Evolutionary conservation across 768 basidiomycete species (phyloP).

Genomic region (Hemileccinum impolitum): DNA sequence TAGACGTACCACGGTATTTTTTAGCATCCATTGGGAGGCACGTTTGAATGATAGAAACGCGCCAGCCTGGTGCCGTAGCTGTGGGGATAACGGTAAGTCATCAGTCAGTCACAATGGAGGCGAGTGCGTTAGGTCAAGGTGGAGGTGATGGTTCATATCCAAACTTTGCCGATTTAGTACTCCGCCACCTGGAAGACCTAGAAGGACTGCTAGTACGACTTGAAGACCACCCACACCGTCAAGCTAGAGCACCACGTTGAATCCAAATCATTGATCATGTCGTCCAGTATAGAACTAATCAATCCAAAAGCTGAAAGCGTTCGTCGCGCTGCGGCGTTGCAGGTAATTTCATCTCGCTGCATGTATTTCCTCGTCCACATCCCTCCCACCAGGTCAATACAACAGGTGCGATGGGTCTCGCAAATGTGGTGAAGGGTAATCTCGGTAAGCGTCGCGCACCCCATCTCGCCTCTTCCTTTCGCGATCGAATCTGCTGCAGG

Average conservation of each 20-base stretch:
- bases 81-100: slow-evolving; percentile 23
- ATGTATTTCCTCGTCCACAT: slow-evolving; percentile 20
- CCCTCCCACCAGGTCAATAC: slow-evolving; percentile 67
- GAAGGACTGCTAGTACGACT: slow-evolving; percentile 5
- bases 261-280: slow-evolving; percentile 40
- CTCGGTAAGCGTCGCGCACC: slow-evolving; percentile 58
- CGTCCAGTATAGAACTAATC: slow-evolving; percentile 88
- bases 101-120: slow-evolving; percentile 27
- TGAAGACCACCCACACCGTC: slow-evolving; percentile 12
- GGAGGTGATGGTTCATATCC: slow-evolving; percentile 31
- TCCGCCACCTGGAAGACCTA: slow-evolving; percentile 23
- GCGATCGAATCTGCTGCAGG: slow-evolving; percentile 48
- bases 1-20: slow-evolving; percentile 17
- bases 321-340: slow-evolving; percentile 82
- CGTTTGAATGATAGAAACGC: slow-evolving; percentile 30
- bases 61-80: slow-evolving; percentile 33
- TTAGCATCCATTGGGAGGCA: slow-evolving; percentile 19
- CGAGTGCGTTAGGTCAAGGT: slow-evolving; percentile 24
- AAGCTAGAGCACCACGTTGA: slow-evolving; percentile 20
- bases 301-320: slow-evolving; percentile 97
- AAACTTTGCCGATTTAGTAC: slow-evolving; percentile 30
- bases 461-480: slow-evolving; percentile 9
- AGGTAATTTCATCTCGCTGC: slow-evolving; percentile 48
- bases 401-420: slow-evolving; percentile 94
- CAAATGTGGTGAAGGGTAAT: slow-evolving; percentile 95